Evolutionary conservation across 106 monocot genomes (phyloP), one percentile per base, ranked within the genome.

Genomic region (Narthecium ossifragum): DNA sequence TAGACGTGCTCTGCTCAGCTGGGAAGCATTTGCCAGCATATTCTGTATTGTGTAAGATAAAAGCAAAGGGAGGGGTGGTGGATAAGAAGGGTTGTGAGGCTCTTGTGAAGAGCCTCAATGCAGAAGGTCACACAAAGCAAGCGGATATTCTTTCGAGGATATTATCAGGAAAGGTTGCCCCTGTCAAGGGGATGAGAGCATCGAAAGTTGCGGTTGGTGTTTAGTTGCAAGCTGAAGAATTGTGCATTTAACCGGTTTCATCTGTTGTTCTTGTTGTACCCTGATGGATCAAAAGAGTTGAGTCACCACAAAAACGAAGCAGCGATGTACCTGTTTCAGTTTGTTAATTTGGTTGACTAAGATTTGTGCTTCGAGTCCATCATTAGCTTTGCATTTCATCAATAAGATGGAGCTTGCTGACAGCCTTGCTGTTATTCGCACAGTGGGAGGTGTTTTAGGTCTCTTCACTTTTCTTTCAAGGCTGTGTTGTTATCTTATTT

Each of bases 111-210:
- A 79, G 62, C 47, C 63, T 98, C 6, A 81, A 68, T 57, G 78
- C 70, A 1, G 76, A 87, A 78, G 96, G 96, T 54, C 78, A 98
- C 61, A 87, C 90, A 27, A 83, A 79, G 56, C 90, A 98, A 64
- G 86, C 96, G 1, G 96, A 90, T 52, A 79, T 76, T 41, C 71
- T 98, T 3, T 86, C 90, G 23, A 74, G 90, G 58, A 68, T 90
- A 34, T 60, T 90, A 18, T 78, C 73, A 1, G 85, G 77, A 36
- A 78, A 67, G 22, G 33, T 37, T n/a, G n/a, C n/a, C 4, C 43
- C 60, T 8, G 3, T 41, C 7, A 61, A 17, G n/a, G 28, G 36
- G 13, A 93, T 65, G 71, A 78, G 56, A 36, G 70, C 38, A 11
- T 67, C 67, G 47, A 73, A 48, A 22, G 63, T 51, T 50, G 59